Evolutionary conservation across 75 land plant genomes (phyloP).

Genomic region (Sequoia sempervirens): DNA sequence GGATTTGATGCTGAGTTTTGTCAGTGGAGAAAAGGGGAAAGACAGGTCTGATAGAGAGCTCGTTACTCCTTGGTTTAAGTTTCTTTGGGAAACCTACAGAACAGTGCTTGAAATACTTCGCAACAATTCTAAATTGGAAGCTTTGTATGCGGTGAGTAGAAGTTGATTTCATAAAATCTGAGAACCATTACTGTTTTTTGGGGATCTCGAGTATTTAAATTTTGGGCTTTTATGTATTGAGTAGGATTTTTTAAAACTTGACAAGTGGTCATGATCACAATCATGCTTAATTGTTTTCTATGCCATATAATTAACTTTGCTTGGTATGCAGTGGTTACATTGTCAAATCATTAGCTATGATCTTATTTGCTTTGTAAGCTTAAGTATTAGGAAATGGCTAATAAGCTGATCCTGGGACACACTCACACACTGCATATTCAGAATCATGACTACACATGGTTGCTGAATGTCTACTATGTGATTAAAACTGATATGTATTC

Average conservation of each 20-base stretch:
- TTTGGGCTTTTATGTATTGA: background rate
- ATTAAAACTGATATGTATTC: background rate
- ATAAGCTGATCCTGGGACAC: background rate
- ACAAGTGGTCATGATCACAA: background rate
- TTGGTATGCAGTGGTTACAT: background rate
- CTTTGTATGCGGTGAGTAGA: conserved; percentile 74
- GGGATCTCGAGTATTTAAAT: background rate
- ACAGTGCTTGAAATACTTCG: conserved; percentile 77
- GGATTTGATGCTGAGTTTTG: conserved; percentile 89
- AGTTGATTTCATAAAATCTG: background rate
- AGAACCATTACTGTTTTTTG: background rate
- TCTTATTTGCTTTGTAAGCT: background rate
- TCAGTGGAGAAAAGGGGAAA: conserved; percentile 91
- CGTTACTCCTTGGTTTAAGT: conserved; percentile 98
- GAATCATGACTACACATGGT: background rate
- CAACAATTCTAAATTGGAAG: conserved; percentile 75
- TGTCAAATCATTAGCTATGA: background rate
- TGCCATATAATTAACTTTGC: background rate
- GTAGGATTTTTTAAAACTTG: background rate
- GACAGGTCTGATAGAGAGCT: conserved; percentile 86
- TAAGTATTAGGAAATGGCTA: background rate
- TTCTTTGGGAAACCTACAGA: conserved; percentile 92
- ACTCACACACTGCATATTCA: background rate
- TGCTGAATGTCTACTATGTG: background rate
- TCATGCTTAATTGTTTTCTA: background rate